Evolutionary conservation across 257 asterid species (phyloP), one percentile per base, ranked within the genome.

Genomic region (Capsicum pubescens): DNA sequence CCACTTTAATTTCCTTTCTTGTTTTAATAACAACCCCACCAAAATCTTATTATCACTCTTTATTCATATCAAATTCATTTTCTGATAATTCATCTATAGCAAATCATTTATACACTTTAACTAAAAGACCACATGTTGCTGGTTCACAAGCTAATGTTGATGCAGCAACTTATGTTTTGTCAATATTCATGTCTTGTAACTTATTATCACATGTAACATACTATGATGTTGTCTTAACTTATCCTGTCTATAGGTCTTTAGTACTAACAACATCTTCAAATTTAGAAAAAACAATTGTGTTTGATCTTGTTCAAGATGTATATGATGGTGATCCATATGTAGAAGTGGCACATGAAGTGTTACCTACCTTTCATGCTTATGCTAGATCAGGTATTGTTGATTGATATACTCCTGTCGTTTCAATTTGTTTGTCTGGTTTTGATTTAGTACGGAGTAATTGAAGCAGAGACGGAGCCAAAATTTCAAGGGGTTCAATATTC

Each of bases 91-190:
- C 88, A 54, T 90, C 99, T 63, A 87, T 94, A 88, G 90, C 95
- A 67, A 84, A 87, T 87, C 95, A 94, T 79, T 97, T 95, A 9
- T 89, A 86, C 82, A 80, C 54, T 66, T 91, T 95, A 76, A 94
- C 99, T 8, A 90, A 86, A 35, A 92, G 94, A 81, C 98, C 99
- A 44, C 99, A 95, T 84, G 88, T 91, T 71, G 95, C 98, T 68
- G 99, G 98, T 67, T 87, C 97, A 48, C 78, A 90, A 63, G 97
- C 98, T 84, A 95, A 95, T 88, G 91, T 92, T 8, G 93, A 89
- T 64, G 97, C 97, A 26, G 97, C 98, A 52, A 86, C 85, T 55
- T 94, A 94, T 88, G 98, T 95, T 48, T 87, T 91, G 21, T 92
- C 94, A 86, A 90, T 91, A 19, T 90, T 95, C 66, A 44, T 90